Evolutionary conservation across 78 protist species (phyloP), one percentile per base, ranked within the genome.

Genomic region (Dictyostelium citrinum): DNA sequence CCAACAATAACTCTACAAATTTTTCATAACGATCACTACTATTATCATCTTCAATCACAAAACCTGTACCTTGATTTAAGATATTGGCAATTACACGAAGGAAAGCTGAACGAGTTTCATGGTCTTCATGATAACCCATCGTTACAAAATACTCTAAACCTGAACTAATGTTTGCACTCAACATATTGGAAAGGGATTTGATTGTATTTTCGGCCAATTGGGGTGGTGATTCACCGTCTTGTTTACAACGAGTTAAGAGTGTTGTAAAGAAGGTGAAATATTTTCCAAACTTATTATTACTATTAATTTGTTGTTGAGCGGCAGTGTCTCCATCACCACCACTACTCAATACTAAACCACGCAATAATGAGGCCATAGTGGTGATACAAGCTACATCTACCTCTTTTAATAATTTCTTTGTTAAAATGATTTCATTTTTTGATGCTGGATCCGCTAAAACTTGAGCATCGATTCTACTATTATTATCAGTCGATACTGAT

Each of bases 71-170:
- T 83, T 95, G 97, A 55, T 84, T 83, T 43, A 95, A 61, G 20
- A 95, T 95, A 64, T 95, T 91, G 3, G 97, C 95, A 82, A 95
- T 93, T 1, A 95, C 97, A 46, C 91, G 41, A 29, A 91, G 72
- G 61, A 95, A 91, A 33, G 95, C 97, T 12, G 90, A 46, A 46
- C 97, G 88, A 11, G 92, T 91, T 51, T 91, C 90, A 27, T 83
- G 58, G 45, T 95, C 95, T n/a, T 79, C 80, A 61, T 81, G 91
- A 77, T 95, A 95, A 58, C 97, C 97, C 97, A 91, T 83, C 33
- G 80, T 37, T 9, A 93, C 83, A 3, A 81, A 83, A 58, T 85
- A 68, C 31, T 92, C 80, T 27, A 92, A 35, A 72, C 96, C 96
- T 14, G 55, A 46, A 7, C 83, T 81, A 77, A 95, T 90, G 27